Conservation (phyloP, 345 rosid genomes). For the Eucalyptus caleyi region DNA sequence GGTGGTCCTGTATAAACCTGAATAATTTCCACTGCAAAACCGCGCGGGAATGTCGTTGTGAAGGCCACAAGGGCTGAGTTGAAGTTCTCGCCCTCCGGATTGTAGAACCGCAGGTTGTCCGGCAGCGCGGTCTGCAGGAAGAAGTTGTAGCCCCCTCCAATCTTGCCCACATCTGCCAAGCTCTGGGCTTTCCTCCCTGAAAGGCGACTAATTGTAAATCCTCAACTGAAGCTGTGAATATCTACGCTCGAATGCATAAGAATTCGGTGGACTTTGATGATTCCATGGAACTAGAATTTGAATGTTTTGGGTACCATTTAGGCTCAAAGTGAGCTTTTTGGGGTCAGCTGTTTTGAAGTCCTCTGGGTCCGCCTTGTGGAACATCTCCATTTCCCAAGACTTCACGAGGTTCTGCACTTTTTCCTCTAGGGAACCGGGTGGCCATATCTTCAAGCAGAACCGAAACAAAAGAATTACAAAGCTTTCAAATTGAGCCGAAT, state of each 20-base stretch:
- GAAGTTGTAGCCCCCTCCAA: constrained; percentile 52
- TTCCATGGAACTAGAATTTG: neutral
- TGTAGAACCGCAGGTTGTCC: constrained; percentile 15
- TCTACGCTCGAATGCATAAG: neutral
- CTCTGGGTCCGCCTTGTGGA: constrained; percentile 18
- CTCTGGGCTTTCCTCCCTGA: constrained; percentile 35
- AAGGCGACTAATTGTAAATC: neutral
- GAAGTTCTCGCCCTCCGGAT: constrained; percentile 16
- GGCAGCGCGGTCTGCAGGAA: constrained; percentile 47
- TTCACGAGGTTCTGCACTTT: constrained; percentile 52
- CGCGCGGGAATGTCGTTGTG: constrained; percentile 41
- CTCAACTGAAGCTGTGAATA: neutral
- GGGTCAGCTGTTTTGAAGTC: constrained; percentile 28
- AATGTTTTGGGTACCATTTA: constrained; percentile 23
- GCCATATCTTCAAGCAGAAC: constrained; percentile 29
- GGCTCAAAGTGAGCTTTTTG: constrained; percentile 14
- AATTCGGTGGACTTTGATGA: neutral
- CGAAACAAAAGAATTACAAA: neutral
- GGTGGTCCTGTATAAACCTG: constrained; percentile 56
- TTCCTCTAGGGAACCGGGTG: constrained; percentile 48
- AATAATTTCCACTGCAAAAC: constrained; percentile 50
- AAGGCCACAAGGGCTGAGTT: constrained; percentile 19
- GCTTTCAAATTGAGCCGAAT: neutral
- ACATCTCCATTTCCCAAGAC: constrained; percentile 67
- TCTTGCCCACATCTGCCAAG: constrained; percentile 17